Evolutionary conservation across 352 stramenopile genomes (phyloP).

Genomic region (Peronospora farinosa): DNA sequence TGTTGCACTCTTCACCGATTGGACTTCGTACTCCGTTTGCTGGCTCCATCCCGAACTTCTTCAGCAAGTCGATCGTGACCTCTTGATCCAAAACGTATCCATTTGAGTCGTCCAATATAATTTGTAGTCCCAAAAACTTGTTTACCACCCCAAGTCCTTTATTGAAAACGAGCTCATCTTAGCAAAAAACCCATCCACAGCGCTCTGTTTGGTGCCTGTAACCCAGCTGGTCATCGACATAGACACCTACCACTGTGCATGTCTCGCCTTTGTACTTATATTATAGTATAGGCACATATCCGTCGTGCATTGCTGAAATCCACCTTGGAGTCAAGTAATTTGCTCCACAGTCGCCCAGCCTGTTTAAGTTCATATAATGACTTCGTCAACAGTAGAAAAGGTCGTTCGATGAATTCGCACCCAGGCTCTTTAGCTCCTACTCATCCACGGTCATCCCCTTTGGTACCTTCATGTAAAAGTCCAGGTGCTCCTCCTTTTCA

Average conservation of each 20-base stretch:
- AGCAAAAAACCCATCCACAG: constrained; percentile 8
- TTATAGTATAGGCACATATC: too few relatives aligned
- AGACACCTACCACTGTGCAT: too few relatives aligned
- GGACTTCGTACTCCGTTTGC: constrained; percentile 15
- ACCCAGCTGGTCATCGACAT: constrained; percentile 18
- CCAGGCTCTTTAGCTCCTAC: not conserved
- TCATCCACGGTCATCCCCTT: constrained; percentile 4
- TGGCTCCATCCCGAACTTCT: constrained; percentile 14
- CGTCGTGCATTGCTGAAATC: too few relatives aligned
- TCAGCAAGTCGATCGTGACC: constrained; percentile 18
- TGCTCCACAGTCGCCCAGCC: constrained; percentile 4
- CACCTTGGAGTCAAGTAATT: constrained; percentile 12
- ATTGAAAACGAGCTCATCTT: constrained; percentile 13
- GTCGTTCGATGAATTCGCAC: not conserved
- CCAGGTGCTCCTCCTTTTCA: constrained; percentile 13
- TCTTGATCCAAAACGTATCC: constrained; percentile 23
- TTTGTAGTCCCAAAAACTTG: constrained; percentile 26
- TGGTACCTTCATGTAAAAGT: constrained; percentile 24
- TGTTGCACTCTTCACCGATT: constrained; percentile 8
- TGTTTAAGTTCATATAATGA: constrained; percentile 11
- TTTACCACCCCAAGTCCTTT: constrained; percentile 23
- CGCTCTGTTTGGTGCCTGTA: constrained; percentile 5
- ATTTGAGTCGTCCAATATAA: constrained; percentile 6
- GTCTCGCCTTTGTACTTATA: too few relatives aligned
- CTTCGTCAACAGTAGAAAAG: constrained; percentile 4